A percentile compares a stretch with the other conserved stretches of the same genome.
These are phyloP conservation scores for Candida andamanensis DNA, from an alignment of 805 yeast species.

Conservation along the genomic window DNA sequence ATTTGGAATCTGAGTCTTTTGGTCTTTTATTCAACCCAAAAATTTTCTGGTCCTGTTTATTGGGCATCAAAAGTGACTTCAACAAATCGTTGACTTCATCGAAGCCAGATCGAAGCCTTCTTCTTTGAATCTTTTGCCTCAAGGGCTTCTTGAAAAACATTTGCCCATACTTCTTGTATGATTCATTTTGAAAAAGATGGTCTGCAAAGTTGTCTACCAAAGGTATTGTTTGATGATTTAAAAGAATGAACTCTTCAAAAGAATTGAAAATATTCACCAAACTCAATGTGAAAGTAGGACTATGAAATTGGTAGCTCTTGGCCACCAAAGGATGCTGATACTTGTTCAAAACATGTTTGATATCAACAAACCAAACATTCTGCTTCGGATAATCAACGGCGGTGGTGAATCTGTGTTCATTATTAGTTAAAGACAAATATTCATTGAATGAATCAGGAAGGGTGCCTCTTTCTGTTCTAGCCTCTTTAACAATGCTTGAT, in stretches of 20 bases:
- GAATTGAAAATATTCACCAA: slow-evolving; percentile 27
- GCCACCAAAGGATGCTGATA: slow-evolving; percentile 13
- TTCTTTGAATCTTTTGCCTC: slow-evolving; percentile 13
- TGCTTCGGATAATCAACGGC: slow-evolving; percentile 17
- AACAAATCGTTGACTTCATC: slow-evolving; percentile 24
- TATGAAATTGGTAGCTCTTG: slow-evolving; percentile 7
- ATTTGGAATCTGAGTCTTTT: slow-evolving; percentile 8
- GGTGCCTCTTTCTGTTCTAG: slow-evolving; percentile 13
- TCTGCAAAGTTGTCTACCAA: slow-evolving; percentile 14
- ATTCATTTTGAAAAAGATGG: slow-evolving; percentile 14
- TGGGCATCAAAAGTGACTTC: slow-evolving; percentile 16
- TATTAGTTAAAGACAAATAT: slow-evolving; percentile 1
- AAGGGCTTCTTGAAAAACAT: slow-evolving; percentile 26
- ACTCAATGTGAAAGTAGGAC: slow-evolving; percentile 13
- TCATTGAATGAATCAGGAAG: slow-evolving; percentile 11
- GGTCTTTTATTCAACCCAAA: slow-evolving; percentile 15
- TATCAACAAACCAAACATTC: slow-evolving; percentile 23
- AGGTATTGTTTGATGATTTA: slow-evolving; percentile 25
- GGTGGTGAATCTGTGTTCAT: slow-evolving; percentile 3
- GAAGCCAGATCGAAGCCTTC: slow-evolving; percentile 22
- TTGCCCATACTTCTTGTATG: slow-evolving; percentile 19
- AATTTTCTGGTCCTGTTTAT: slow-evolving; percentile 12
- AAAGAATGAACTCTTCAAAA: slow-evolving; percentile 25
- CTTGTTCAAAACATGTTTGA: slow-evolving; percentile 13
- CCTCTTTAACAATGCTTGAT: slow-evolving; percentile 9